Evolutionary conservation across 2,329 filamentous ascomycete genomes (phyloP).

Genomic region (Plectosphaerella sp.): DNA sequence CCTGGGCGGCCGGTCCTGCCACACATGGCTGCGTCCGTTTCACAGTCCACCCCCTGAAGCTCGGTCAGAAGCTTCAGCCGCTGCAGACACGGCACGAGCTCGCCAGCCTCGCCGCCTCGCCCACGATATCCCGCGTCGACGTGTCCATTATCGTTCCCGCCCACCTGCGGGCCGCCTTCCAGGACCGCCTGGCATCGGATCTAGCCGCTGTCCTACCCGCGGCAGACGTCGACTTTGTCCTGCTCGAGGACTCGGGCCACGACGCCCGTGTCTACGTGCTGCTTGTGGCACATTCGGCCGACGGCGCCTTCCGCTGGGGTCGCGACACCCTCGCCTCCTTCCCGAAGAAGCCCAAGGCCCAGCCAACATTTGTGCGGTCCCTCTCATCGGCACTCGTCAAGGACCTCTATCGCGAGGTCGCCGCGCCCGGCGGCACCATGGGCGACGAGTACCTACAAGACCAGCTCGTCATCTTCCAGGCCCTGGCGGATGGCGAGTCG

Average conservation of each 20-base stretch:
- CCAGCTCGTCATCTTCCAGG: conserved; percentile 57
- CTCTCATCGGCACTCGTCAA: conserved; percentile 36
- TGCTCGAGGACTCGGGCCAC: conserved; percentile 46
- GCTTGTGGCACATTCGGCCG: conserved; percentile 47
- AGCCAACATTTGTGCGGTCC: conserved; percentile 8
- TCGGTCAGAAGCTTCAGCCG: conserved; percentile 31
- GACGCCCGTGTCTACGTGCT: conserved; percentile 50
- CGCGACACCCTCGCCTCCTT: conserved; percentile 37
- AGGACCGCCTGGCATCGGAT: conserved; percentile 31
- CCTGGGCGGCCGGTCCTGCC: conserved; percentile 45
- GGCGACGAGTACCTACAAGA: conserved; percentile 55
- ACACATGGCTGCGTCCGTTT: conserved; percentile 40
- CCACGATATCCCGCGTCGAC: conserved; percentile 40
- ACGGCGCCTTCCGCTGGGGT: conserved; percentile 40
- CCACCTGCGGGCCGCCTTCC: conserved; percentile 35
- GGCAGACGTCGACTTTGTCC: conserved; percentile 37
- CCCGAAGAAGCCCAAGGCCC: conserved; percentile 32
- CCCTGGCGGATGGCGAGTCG: conserved; percentile 47
- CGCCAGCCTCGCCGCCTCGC: conserved; percentile 15
- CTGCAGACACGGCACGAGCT: conserved; percentile 22
- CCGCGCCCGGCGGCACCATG: conserved; percentile 40
- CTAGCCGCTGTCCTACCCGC: conserved; percentile 37
- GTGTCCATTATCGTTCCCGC: conserved; percentile 46
- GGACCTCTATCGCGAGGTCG: conserved; percentile 29
- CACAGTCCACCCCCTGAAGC: conserved; percentile 25